Evolutionary conservation across 768 basidiomycete genomes (phyloP), one percentile per base, ranked within the genome.

Genomic region (Galerina sulciceps): DNA sequence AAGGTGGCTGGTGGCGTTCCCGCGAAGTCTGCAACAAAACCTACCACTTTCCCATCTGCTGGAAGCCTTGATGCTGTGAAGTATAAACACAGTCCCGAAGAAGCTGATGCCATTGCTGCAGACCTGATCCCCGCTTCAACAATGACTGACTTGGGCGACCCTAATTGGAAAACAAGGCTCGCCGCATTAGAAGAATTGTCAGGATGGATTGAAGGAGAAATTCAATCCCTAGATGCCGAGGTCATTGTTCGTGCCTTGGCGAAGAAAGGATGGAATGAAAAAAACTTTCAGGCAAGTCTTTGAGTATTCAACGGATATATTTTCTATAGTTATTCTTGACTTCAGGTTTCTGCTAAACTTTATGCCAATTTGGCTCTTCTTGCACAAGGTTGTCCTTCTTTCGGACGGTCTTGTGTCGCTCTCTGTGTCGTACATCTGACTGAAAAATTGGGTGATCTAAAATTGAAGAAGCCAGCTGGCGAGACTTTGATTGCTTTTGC

Each of bases 251-350:
- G 96, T 22, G 88, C 91, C 63, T 75, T 99, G 58, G 88, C 85
- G 3, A 99, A 96, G 80, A 94, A 92, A 62, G 94, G 96, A 2
- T 98, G 94, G 95, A 84, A 81, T n/a, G 97, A 99, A 77, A 99
- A 97, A 80, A 99, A 99, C 68, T 99, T 99, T 65, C 96, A 99
- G 79, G 96, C 91, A 59, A 55, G 74, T 67, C 6, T 31, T 23
- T 46, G 6, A 3, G 10, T 15, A 15, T 34, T 5, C 26, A 31
- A 31, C 26, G 8, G 31, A 51, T 9, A 22, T 10, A 53, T 2
- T 18, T 15, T 35, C 20, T 50, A 23, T 13, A 13, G 49, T 34
- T 44, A 45, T 37, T 57, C 43, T 60, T 41, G 34, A 36, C 31
- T 50, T 22, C 53, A 98, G 95, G 96, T 99, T 45, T 95, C 93